phyloP scores from a whole-genome alignment of 345 rosid species.

The Arabidopsis thaliana region TAIR10.1 NC_003070.9:3191001-3191500 shows the following conservation, averaged over 20 bases:
- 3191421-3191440: constrained; percentile 56
- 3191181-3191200: constrained; percentile 71
- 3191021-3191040: constrained; percentile 51
- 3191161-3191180: constrained; percentile 60
- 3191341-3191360: constrained; percentile 62
- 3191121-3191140: constrained; percentile 57
- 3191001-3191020: constrained; percentile 60
- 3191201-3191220: constrained; percentile 61
- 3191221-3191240: constrained; percentile 52
- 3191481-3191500: constrained; percentile 74
- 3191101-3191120: constrained; percentile 58
- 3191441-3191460: constrained; percentile 74
- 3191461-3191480: constrained; percentile 57
- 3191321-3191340: constrained; percentile 57
- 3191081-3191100: constrained; percentile 80
- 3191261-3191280: constrained; percentile 67
- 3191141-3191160: constrained; percentile 59
- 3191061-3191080: constrained; percentile 58
- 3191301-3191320: constrained; percentile 65
- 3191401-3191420: constrained; percentile 69
- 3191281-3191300: constrained; percentile 76
- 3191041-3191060: constrained; percentile 50
- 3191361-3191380: constrained; percentile 59
- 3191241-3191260: constrained; percentile 50
- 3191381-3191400: constrained; percentile 59